phyloP scores from a whole-genome alignment of 495 filamentous ascomycete species.

The Annulohypoxylon stygium region DNA sequence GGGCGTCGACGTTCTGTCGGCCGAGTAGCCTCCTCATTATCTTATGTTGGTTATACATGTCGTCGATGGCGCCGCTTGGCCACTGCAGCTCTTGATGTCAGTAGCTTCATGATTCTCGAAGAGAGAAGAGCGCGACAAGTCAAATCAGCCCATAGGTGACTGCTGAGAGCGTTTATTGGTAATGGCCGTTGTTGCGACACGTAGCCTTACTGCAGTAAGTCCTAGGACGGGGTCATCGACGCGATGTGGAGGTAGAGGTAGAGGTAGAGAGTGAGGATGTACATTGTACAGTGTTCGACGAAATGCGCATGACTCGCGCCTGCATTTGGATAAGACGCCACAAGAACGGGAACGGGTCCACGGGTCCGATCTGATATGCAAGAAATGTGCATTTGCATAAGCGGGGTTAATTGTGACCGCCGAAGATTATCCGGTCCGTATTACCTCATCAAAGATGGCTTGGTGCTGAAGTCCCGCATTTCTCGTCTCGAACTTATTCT shows the following conservation, averaged over 20 bases:
- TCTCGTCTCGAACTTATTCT: neutral
- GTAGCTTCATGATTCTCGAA: conserved; percentile 48
- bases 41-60: conserved; percentile 60
- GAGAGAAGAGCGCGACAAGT: conserved; percentile 17
- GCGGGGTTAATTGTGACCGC: neutral
- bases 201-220: neutral
- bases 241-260: neutral
- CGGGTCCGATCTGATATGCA: conserved; percentile 6
- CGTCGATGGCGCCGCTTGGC: conserved; percentile 44
- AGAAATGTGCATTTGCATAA: conserved; percentile 24
- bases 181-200: conserved; percentile 17
- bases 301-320: conserved; percentile 10
- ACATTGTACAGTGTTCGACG: conserved; percentile 6
- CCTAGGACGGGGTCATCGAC: neutral
- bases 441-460: conserved; percentile 2
- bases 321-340: neutral
- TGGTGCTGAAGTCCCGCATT: neutral
- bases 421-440: neutral
- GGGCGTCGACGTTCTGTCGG: conserved; percentile 55
- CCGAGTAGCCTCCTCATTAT: conserved; percentile 68
- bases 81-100: conserved; percentile 34
- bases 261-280: neutral
- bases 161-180: neutral
- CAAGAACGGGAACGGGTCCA: too few relatives aligned
- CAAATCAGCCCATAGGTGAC: conserved; percentile 30